Evolutionary conservation across 352 stramenopile species (phyloP).

Genomic region (Lagenidium giganteum): DNA sequence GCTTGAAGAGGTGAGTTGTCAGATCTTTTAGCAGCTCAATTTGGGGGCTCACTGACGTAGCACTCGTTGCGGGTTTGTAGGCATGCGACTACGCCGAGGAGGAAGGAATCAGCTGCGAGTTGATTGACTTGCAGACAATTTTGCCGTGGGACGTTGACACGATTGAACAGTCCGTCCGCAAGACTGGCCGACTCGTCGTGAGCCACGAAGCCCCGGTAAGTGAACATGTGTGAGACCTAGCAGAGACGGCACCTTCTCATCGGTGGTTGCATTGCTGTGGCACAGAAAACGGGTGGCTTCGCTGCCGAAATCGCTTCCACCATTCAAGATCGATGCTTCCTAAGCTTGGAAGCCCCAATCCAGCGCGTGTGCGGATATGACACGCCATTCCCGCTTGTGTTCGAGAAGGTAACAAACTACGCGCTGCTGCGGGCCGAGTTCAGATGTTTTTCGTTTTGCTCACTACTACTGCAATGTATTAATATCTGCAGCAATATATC

Average conservation of each 20-base stretch:
- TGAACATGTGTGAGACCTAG: too few species aligned
- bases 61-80: too few species aligned
- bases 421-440: too few species aligned
- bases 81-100: conserved; percentile 78
- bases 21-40: too few species aligned
- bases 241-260: too few species aligned
- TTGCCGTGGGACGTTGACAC: conserved; percentile 93
- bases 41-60: too few species aligned
- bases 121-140: conserved; percentile 96
- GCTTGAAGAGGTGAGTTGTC: too few species aligned
- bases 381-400: conserved; percentile 93
- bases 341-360: conserved; percentile 92
- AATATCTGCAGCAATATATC: conserved; percentile 76
- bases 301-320: conserved; percentile 91
- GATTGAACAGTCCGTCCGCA: conserved; percentile 90
- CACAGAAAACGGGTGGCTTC: conserved; percentile 86
- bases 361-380: conserved; percentile 91
- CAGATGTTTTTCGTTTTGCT: not conserved
- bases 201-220: conserved; percentile 93
- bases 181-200: conserved; percentile 94
- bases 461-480: too few species aligned
- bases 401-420: conserved; percentile 95
- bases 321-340: conserved; percentile 90
- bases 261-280: too few species aligned
- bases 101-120: conserved; percentile 91